Conservation (phyloP, 306 rosid genomes). For the Vicia faba region DNA sequence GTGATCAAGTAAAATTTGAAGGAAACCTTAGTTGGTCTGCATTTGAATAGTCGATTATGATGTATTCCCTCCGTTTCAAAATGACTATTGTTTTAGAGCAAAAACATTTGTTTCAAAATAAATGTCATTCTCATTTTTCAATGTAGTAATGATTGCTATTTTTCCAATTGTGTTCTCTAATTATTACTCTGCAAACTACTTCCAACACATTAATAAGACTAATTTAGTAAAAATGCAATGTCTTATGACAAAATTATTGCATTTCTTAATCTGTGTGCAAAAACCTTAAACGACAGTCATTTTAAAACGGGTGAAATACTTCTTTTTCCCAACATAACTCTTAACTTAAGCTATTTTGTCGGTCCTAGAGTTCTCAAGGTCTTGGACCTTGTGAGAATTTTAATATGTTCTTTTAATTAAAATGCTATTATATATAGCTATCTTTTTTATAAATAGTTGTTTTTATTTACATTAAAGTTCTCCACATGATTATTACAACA, state of each 20-base stretch:
- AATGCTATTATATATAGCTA: not conserved
- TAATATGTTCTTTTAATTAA: not conserved
- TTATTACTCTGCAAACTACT: too few relatives aligned
- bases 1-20: not conserved
- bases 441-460: not conserved
- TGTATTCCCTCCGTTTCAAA: not conserved
- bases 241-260: too few relatives aligned
- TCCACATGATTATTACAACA: not conserved
- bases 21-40: not conserved
- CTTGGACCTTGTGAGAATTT: constrained; percentile 15
- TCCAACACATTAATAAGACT: too few relatives aligned
- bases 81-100: too few relatives aligned
- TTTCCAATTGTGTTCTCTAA: too few relatives aligned
- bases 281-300: too few relatives aligned
- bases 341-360: not conserved
- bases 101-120: too few relatives aligned
- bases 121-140: too few relatives aligned
- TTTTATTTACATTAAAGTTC: not conserved
- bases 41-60: not conserved
- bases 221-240: too few relatives aligned
- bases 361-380: constrained; percentile 18
- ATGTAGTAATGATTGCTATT: too few relatives aligned
- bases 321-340: not conserved
- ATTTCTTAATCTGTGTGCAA: too few relatives aligned
- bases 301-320: not conserved